Conservation (phyloP, 2,329 filamentous ascomycete genomes). For the Xylaria sp. region DNA sequence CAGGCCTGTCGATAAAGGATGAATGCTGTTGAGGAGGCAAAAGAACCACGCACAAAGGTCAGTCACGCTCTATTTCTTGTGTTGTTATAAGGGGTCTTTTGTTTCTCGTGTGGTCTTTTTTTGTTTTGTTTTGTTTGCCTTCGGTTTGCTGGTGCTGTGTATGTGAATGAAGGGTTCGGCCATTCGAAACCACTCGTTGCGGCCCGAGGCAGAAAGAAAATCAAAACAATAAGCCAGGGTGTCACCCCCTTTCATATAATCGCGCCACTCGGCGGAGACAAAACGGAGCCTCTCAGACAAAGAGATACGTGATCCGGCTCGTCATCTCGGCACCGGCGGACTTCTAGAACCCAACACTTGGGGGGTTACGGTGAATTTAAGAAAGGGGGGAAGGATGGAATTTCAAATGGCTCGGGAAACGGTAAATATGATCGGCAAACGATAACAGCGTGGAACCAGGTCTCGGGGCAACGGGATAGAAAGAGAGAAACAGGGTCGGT, state of each 20-base stretch:
- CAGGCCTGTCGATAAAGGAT: slow-evolving; percentile 97
- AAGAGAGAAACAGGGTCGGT: slow-evolving; percentile 30
- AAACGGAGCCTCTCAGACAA: slow-evolving; percentile 43
- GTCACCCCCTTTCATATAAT: slow-evolving; percentile 44
- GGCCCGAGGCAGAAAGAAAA: slow-evolving; percentile 31
- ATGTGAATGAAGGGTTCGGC: slow-evolving; percentile 30
- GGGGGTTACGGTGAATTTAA: neutral
- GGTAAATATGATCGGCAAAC: slow-evolving; percentile 31
- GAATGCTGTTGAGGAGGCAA: slow-evolving; percentile 73
- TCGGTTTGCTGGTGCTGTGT: slow-evolving; percentile 22
- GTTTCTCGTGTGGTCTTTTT: slow-evolving; percentile 21
- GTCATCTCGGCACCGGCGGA: slow-evolving; percentile 42
- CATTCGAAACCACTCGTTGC: slow-evolving; percentile 32
- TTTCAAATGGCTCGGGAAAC: slow-evolving; percentile 30
- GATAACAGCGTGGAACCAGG: slow-evolving; percentile 27
- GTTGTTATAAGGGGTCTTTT: slow-evolving; percentile 11
- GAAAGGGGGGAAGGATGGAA: slow-evolving; percentile 1
- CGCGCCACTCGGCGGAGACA: slow-evolving; percentile 40
- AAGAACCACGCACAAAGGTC: slow-evolving; percentile 39
- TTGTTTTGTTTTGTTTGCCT: slow-evolving; percentile 34
- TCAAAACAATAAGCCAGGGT: slow-evolving; percentile 43
- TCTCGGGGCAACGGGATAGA: slow-evolving; percentile 29
- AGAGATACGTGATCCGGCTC: slow-evolving; percentile 43
- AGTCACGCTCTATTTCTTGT: slow-evolving; percentile 34
- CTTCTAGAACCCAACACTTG: slow-evolving; percentile 32